Conservation (phyloP, 345 rosid species). For the Leavenworthia alabamica region DNA sequence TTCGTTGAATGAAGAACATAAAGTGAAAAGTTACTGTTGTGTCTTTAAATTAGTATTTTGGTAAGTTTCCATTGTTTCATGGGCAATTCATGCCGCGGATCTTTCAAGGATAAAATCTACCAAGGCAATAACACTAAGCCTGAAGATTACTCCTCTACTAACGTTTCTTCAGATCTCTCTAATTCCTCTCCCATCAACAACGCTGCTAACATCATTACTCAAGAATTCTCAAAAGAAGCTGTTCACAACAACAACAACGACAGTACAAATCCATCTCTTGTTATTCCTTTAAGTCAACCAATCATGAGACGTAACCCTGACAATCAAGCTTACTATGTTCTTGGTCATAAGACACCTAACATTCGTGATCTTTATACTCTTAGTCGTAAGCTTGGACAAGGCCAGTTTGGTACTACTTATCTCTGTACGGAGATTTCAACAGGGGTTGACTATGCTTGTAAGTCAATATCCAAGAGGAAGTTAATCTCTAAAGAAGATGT, state of each 20-base stretch:
- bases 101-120: constrained; percentile 62
- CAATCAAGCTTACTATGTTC: too few species aligned
- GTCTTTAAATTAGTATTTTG: constrained; percentile 15
- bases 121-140: constrained; percentile 60
- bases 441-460: constrained; percentile 72
- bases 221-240: constrained; percentile 34
- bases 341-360: constrained; percentile 84
- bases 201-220: background rate
- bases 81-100: constrained; percentile 99
- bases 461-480: constrained; percentile 95
- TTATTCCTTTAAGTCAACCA: constrained; percentile 42
- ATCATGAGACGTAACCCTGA: constrained; percentile 57
- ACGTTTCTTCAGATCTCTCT: constrained; percentile 25
- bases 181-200: constrained; percentile 37
- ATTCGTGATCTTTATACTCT: constrained; percentile 71
- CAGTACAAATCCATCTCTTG: constrained; percentile 17
- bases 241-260: constrained; percentile 24
- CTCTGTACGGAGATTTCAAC: constrained; percentile 63
- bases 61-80: constrained; percentile 52
- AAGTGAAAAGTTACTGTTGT: constrained; percentile 21
- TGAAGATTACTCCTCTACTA: constrained; percentile 39
- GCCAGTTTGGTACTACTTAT: constrained; percentile 93
- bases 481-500: too few species aligned
- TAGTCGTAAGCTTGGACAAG: constrained; percentile 91
- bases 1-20: constrained; percentile 34